A percentile compares a stretch with the other conserved stretches of the same genome.
These are phyloP conservation scores for Clitocybe nebularis DNA, from an alignment of 1,284 basidiomycete species.

Conservation along the genomic window DNA sequence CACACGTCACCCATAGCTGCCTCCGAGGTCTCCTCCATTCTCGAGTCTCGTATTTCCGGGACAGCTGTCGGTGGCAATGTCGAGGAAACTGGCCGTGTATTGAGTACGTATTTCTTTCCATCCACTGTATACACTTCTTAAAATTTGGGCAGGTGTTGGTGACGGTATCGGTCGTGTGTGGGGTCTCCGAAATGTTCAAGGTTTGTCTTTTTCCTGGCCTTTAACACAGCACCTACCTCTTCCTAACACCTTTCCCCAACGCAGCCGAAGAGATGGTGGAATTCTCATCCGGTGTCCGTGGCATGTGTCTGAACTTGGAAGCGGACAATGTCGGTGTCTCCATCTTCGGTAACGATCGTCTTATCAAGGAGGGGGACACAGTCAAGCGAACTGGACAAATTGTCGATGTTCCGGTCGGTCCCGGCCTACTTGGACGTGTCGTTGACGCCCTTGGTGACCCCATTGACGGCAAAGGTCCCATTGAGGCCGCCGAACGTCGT, in stretches of 20 bases:
- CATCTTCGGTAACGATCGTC: slow-evolving; percentile 99
- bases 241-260: slow-evolving; percentile 11
- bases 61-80: slow-evolving; percentile 88
- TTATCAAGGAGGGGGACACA: slow-evolving; percentile 99
- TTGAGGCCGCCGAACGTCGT: slow-evolving; percentile 88
- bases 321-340: slow-evolving; percentile 99
- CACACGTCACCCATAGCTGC: slow-evolving; percentile 73
- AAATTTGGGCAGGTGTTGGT: slow-evolving; percentile 76
- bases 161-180: slow-evolving; percentile 99
- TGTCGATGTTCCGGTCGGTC: slow-evolving; percentile 98
- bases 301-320: slow-evolving; percentile 99
- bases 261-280: slow-evolving; percentile 99
- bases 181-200: slow-evolving; percentile 90
- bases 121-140: slow-evolving; percentile 11
- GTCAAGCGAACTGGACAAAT: slow-evolving; percentile 99
- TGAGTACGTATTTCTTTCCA: slow-evolving; percentile 64
- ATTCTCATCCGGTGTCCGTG: slow-evolving; percentile 98
- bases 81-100: slow-evolving; percentile 97
- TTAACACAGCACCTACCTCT: too few relatives aligned
- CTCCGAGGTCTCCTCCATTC: slow-evolving; percentile 98
- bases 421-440: slow-evolving; percentile 94
- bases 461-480: slow-evolving; percentile 98
- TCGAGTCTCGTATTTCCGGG: slow-evolving; percentile 97
- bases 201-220: slow-evolving; percentile 41
- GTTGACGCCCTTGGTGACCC: slow-evolving; percentile 99